phyloP scores from a whole-genome alignment of 2,329 filamentous ascomycete species.

The Aspergillaceae sp. region DNA sequence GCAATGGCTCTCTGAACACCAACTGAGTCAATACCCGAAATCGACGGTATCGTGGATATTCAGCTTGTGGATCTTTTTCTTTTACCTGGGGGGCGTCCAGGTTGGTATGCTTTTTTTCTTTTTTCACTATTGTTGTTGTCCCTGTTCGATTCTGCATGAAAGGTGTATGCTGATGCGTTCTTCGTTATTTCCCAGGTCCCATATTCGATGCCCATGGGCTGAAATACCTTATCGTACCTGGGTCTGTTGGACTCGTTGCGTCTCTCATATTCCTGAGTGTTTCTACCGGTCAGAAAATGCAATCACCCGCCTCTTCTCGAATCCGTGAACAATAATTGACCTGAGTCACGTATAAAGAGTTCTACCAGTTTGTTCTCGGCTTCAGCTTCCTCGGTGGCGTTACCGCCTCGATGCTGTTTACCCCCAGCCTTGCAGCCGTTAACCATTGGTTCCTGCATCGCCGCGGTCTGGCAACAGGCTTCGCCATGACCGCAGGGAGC shows the following conservation, averaged over 20 bases:
- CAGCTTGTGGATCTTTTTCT: slow-evolving; percentile 23
- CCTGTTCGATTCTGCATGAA: not conserved
- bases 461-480: slow-evolving; percentile 16
- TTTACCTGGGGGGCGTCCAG: slow-evolving; percentile 25
- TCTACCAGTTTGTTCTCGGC: slow-evolving; percentile 18
- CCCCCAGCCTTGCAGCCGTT: slow-evolving; percentile 14
- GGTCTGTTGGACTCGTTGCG: slow-evolving; percentile 15
- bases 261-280: slow-evolving; percentile 7
- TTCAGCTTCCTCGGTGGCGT: slow-evolving; percentile 15
- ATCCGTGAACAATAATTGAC: not conserved
- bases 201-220: slow-evolving; percentile 26
- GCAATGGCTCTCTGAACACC: slow-evolving; percentile 21
- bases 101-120: slow-evolving; percentile 13
- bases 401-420: slow-evolving; percentile 11
- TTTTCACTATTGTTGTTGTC: not conserved
- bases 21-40: slow-evolving; percentile 21
- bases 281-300: slow-evolving; percentile 3
- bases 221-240: slow-evolving; percentile 19
- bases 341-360: not conserved
- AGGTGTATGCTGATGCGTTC: not conserved
- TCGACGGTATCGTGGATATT: slow-evolving; percentile 29
- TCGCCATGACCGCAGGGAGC: slow-evolving; percentile 11
- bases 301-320: not conserved
- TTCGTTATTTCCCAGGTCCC: slow-evolving; percentile 13
- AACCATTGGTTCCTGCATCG: slow-evolving; percentile 18